phyloP scores from a whole-genome alignment of 164 flowering plant genomes.

The Warburgia ugandensis region DNA sequence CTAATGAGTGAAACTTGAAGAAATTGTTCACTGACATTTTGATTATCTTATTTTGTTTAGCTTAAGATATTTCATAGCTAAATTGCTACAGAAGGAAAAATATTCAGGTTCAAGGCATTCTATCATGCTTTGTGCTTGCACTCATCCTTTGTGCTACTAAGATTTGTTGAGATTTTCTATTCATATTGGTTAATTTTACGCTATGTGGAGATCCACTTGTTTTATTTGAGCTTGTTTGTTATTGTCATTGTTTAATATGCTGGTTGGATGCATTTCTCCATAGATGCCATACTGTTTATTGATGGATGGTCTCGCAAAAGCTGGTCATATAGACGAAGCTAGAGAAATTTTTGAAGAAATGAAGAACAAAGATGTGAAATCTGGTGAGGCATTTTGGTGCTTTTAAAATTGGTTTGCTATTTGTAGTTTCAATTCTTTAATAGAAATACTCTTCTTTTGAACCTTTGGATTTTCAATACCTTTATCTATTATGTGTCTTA shows the following conservation, averaged over 20 bases:
- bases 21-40: no score
- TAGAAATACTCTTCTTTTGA: no score
- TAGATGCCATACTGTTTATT: slow-evolving; percentile 90
- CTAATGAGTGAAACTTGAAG: no score
- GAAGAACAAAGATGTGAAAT: slow-evolving; percentile 49
- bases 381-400: slow-evolving; percentile 42
- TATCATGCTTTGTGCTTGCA: not conserved
- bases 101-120: not conserved
- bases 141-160: not conserved
- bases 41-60: not conserved
- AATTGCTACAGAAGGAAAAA: not conserved
- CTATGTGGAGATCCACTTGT: not conserved
- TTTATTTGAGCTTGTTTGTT: not conserved
- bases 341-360: slow-evolving; percentile 57
- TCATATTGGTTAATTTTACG: not conserved
- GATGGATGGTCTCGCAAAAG: slow-evolving; percentile 87
- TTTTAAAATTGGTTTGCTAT: no score
- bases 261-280: not conserved
- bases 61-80: not conserved
- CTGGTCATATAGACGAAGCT: slow-evolving; percentile 72
- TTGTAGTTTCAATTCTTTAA: no score
- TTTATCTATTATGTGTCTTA: no score
- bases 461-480: no score
- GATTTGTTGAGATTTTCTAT: not conserved
- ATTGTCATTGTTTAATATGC: not conserved